These are phyloP conservation scores for Megacollybia marginata DNA, from an alignment of 768 basidiomycete genomes.

Conservation along the genomic window DNA sequence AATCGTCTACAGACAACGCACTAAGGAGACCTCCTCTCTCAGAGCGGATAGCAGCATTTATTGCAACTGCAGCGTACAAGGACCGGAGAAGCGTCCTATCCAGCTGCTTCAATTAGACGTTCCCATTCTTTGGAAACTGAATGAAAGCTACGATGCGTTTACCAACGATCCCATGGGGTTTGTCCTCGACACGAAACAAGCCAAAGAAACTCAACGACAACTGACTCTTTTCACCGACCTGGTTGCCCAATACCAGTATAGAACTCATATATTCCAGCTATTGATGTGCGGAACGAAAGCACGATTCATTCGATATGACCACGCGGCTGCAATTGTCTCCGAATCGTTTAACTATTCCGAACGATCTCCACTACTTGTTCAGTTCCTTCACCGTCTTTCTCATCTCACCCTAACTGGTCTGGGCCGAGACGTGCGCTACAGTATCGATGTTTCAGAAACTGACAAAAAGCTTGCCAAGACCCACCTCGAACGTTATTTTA, in stretches of 20 bases:
- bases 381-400: conserved; percentile 19
- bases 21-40: neutral
- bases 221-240: conserved; percentile 17
- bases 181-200: neutral
- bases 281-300: conserved; percentile 16
- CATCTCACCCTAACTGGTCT: conserved; percentile 6
- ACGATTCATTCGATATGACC: conserved; percentile 28
- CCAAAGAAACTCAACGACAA: conserved; percentile 10
- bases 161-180: neutral
- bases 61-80: neutral
- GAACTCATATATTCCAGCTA: conserved; percentile 22
- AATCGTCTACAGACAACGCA: neutral
- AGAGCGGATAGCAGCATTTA: neutral
- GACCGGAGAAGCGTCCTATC: no score
- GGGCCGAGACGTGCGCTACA: conserved; percentile 15
- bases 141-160: conserved; percentile 3
- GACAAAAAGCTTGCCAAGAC: neutral
- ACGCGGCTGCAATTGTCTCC: no score
- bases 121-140: conserved; percentile 1
- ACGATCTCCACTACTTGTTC: no score
- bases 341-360: no score
- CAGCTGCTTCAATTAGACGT: neutral
- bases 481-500: neutral
- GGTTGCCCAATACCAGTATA: conserved; percentile 17
- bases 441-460: neutral